Percentiles rank a stretch among this genome's conserved stretches.
phyloP scores from a whole-genome alignment of 208 protist genomes.

The Crithidia expoeki region DNA sequence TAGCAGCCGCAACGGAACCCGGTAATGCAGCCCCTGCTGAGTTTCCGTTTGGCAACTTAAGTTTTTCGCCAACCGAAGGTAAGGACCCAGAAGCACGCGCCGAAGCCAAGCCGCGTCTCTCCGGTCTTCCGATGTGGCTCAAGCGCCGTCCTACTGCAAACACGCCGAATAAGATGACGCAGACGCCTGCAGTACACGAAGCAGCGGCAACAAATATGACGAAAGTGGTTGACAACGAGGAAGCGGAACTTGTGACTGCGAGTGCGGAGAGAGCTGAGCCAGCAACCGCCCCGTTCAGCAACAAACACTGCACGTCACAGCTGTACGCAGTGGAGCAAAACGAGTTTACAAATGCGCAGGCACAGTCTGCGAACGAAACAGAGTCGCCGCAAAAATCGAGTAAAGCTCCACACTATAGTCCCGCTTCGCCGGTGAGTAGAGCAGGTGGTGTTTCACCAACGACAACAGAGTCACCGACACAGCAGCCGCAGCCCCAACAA shows the following conservation, averaged over 20 bases:
- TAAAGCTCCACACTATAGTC: background rate
- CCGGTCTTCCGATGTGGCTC: conserved; percentile 15
- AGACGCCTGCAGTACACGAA: background rate
- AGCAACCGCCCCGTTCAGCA: no score
- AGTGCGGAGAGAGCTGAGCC: no score
- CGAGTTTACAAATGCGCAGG: no score
- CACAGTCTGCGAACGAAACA: background rate
- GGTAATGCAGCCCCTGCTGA: background rate
- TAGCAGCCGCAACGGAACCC: background rate
- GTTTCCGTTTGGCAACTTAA: background rate
- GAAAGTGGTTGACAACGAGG: no score
- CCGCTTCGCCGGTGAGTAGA: background rate
- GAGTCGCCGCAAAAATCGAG: background rate
- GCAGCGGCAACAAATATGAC: no score
- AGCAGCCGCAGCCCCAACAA: no score
- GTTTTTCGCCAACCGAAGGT: background rate
- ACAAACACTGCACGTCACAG: no score
- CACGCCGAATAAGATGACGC: background rate
- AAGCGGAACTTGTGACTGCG: no score
- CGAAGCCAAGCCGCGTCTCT: background rate
- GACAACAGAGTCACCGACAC: no score
- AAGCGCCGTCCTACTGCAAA: background rate
- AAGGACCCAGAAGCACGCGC: background rate
- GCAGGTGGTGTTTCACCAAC: background rate
- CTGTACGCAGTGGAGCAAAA: no score